Conservation (phyloP, 371 early-diverging fungal species). For the Hamiltosporidium tvaerminnensis region DNA sequence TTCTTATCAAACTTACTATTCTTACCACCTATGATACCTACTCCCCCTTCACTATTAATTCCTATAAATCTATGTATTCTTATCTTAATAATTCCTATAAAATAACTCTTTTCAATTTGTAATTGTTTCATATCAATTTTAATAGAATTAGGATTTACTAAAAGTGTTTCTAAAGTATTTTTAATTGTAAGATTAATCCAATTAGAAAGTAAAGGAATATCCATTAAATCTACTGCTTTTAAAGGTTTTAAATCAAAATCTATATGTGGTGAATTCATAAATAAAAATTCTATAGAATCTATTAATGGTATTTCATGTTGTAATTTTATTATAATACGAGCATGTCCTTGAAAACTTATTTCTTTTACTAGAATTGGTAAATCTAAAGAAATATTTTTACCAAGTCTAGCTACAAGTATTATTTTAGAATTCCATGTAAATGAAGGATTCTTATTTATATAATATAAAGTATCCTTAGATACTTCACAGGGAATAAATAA, state of each 20-base stretch:
- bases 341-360: slow-evolving; percentile 42
- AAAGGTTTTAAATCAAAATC: slow-evolving; percentile 52
- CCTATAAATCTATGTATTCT: too few species aligned
- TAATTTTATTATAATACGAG: slow-evolving; percentile 37
- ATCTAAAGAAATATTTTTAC: slow-evolving; percentile 41
- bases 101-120: too few species aligned
- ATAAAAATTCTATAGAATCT: slow-evolving; percentile 43
- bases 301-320: slow-evolving; percentile 41
- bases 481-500: slow-evolving; percentile 41
- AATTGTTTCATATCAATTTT: slow-evolving; percentile 41
- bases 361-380: slow-evolving; percentile 52
- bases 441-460: slow-evolving; percentile 14
- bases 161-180: slow-evolving; percentile 19
- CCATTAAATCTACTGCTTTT: slow-evolving; percentile 53
- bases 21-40: too few species aligned
- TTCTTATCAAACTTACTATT: too few species aligned
- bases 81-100: too few species aligned
- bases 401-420: slow-evolving; percentile 37
- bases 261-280: slow-evolving; percentile 47
- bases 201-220: slow-evolving; percentile 48
- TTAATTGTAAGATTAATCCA: slow-evolving; percentile 47
- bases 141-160: slow-evolving; percentile 48
- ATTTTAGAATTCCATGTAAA: slow-evolving; percentile 52
- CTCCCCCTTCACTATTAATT: too few species aligned
- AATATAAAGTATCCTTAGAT: slow-evolving; percentile 22